These are phyloP conservation scores for Trichosporon inkin DNA, from an alignment of 1,284 basidiomycete genomes.

Conservation along the genomic window DNA sequence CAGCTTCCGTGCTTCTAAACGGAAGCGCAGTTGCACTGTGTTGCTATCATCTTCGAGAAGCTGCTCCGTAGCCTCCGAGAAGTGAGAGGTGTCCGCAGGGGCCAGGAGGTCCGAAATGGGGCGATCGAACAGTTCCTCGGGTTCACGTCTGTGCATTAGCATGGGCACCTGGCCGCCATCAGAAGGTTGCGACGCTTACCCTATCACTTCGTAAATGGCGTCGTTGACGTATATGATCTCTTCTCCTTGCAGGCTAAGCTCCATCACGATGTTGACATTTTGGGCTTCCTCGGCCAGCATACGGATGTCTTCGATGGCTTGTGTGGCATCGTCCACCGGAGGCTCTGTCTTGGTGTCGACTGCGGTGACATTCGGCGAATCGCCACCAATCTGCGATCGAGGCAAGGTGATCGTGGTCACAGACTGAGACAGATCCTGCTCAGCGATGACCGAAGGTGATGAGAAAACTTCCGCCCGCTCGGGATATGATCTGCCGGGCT, in stretches of 20 bases:
- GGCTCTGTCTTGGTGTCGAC: not conserved
- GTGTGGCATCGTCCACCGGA: slow-evolving; percentile 19
- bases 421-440: slow-evolving; percentile 10
- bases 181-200: slow-evolving; percentile 59
- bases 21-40: slow-evolving; percentile 88
- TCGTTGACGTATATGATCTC: slow-evolving; percentile 86
- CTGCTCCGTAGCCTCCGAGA: slow-evolving; percentile 79
- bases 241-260: slow-evolving; percentile 88
- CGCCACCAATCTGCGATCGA: not conserved
- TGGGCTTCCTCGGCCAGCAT: slow-evolving; percentile 87
- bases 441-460: not conserved
- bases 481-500: not conserved
- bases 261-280: slow-evolving; percentile 91
- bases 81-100: slow-evolving; percentile 77
- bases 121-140: slow-evolving; percentile 71
- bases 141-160: slow-evolving; percentile 63
- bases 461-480: not conserved
- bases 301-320: slow-evolving; percentile 76
- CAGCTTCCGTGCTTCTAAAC: slow-evolving; percentile 57
- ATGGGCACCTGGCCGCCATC: slow-evolving; percentile 1
- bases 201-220: slow-evolving; percentile 82
- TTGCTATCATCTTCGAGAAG: slow-evolving; percentile 88
- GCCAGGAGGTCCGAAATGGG: slow-evolving; percentile 79
- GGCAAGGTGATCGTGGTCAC: slow-evolving; percentile 7
- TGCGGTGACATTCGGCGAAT: not conserved